Percentiles rank a stretch among this genome's conserved stretches.
phyloP scores from a whole-genome alignment of 2,329 filamentous ascomycete genomes.

The Penicillium fuscoglaucum region DNA sequence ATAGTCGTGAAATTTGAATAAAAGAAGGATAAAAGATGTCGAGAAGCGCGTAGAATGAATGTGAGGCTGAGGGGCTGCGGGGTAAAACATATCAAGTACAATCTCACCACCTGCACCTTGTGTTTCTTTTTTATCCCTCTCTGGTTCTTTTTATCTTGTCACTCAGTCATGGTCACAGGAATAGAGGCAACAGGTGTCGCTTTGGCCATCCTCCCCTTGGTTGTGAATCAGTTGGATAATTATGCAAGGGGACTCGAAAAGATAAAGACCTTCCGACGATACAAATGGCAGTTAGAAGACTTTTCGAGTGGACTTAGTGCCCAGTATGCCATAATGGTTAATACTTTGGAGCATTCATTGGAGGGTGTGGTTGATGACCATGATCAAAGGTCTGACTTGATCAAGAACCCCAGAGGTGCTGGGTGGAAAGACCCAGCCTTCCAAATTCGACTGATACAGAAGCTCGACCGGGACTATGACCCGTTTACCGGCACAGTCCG shows the following conservation, averaged over 20 bases:
- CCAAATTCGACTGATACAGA: not conserved
- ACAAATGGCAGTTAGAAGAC: conserved; percentile 13
- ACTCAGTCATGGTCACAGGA: not conserved
- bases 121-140: no score
- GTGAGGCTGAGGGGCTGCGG: no score
- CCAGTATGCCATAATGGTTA: conserved; percentile 14
- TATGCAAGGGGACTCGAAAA: conserved; percentile 23
- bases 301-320: conserved; percentile 6
- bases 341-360: conserved; percentile 1
- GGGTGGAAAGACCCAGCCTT: not conserved
- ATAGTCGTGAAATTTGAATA: no score
- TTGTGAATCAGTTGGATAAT: conserved; percentile 27
- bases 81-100: no score
- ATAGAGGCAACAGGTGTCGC: conserved; percentile 19
- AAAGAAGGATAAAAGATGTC: no score
- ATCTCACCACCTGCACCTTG: no score
- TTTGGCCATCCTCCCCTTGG: conserved; percentile 25
- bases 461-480: not conserved
- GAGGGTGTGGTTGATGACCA: not conserved
- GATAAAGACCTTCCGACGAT: conserved; percentile 16
- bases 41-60: no score
- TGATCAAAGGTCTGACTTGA: not conserved
- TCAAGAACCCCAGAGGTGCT: not conserved
- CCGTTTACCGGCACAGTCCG: not conserved
- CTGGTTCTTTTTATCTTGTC: no score